Evolutionary conservation across 805 yeast species (phyloP).

Genomic region (Yamadazyma insecticola): DNA sequence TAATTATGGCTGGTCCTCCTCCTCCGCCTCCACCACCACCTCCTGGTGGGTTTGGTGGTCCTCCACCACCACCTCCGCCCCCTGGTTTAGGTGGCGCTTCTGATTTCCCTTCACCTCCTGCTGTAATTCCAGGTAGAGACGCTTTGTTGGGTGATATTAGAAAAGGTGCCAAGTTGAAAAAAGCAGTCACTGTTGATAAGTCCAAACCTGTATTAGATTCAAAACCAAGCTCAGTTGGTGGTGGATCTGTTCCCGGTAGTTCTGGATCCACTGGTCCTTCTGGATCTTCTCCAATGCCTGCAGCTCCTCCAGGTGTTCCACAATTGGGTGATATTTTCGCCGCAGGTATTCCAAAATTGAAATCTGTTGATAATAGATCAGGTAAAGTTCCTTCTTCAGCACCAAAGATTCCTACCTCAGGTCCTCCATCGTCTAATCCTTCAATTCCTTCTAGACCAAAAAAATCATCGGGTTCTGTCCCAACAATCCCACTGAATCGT

Average conservation of each 20-base stretch:
- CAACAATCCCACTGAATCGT: constrained; percentile 15
- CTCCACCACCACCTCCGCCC: constrained; percentile 33
- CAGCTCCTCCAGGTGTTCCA: constrained; percentile 36
- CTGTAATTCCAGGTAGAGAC: constrained; percentile 29
- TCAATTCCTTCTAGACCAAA: constrained; percentile 5
- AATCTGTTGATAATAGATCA: constrained; percentile 34
- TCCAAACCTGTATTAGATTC: constrained; percentile 56
- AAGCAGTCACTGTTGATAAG: constrained; percentile 41
- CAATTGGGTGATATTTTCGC: constrained; percentile 68
- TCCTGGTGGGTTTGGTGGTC: constrained; percentile 10
- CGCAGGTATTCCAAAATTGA: constrained; percentile 74
- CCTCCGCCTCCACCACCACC: constrained; percentile 17
- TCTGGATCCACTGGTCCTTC: constrained; percentile 12
- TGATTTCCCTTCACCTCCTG: constrained; percentile 13
- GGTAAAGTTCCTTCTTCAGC: constrained; percentile 34
- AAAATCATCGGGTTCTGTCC: constrained; percentile 1
- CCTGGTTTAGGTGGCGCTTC: constrained; percentile 8
- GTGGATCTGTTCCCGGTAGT: constrained; percentile 14
- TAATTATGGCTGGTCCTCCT: constrained; percentile 6
- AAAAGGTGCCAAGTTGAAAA: constrained; percentile 44
- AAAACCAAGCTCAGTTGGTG: constrained; percentile 28
- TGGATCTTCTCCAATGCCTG: constrained; percentile 11
- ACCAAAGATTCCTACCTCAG: constrained; percentile 29
- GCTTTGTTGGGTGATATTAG: constrained; percentile 76
- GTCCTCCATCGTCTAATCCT: constrained; percentile 6